Percentiles rank a stretch among this genome's conserved stretches.
phyloP scores from a whole-genome alignment of 23 red algal species.

The Gracilaria gracilis region DNA sequence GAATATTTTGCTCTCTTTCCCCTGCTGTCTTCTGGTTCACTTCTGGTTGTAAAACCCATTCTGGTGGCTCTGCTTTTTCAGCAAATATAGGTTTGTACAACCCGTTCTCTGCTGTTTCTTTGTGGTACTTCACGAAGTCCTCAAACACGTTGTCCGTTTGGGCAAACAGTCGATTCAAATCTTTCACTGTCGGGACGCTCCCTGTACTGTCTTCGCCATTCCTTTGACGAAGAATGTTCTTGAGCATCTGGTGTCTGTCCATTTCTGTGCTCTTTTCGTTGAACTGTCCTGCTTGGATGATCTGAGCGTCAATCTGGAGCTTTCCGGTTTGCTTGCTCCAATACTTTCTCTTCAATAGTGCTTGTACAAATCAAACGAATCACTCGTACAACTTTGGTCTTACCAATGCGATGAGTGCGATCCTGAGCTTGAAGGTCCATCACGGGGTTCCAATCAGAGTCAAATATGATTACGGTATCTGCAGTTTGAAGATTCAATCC shows the following conservation, averaged over 20 bases:
- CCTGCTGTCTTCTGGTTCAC: constrained; percentile 57
- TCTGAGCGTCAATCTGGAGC: constrained; percentile 89
- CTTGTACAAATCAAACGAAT: constrained; percentile 84
- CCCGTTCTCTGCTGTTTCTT: constrained; percentile 39
- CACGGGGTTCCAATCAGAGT: constrained; percentile 98
- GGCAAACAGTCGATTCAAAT: constrained; percentile 84
- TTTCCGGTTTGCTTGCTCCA: constrained; percentile 92
- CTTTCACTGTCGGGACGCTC: constrained; percentile 62
- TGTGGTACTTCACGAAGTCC: constrained; percentile 75
- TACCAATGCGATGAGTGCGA: constrained; percentile 95
- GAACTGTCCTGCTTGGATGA: constrained; percentile 97
- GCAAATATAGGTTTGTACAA: constrained; percentile 31
- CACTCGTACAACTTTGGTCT: constrained; percentile 89
- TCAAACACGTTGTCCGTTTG: constrained; percentile 78
- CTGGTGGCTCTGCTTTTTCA: constrained; percentile 59
- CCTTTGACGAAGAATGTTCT: constrained; percentile 71
- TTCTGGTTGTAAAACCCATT: constrained; percentile 71
- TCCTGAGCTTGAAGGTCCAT: constrained; percentile 99
- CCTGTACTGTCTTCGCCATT: constrained; percentile 68
- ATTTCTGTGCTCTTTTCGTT: constrained; percentile 91
- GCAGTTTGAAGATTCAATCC: constrained; percentile 96
- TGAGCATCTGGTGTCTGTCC: constrained; percentile 86
- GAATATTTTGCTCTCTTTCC: constrained; percentile 59
- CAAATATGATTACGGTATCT: constrained; percentile 99
- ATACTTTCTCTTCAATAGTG: constrained; percentile 91